A percentile compares a stretch with the other conserved stretches of the same genome.
Conservation (phyloP, 345 rosid genomes). For the Hibiscus mutabilis region DNA sequence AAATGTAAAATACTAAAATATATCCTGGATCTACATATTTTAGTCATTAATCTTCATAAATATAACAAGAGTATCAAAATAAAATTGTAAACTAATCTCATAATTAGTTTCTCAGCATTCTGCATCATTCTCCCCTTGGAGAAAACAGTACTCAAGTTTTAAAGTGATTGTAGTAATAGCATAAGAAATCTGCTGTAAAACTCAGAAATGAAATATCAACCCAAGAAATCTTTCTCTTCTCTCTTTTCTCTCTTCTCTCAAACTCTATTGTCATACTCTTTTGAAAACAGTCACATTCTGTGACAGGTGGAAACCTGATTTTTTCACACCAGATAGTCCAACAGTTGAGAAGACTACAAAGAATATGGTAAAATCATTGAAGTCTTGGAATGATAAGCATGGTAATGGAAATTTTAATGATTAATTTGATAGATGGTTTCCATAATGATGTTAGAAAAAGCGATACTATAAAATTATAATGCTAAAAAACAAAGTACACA, state of each 20-base stretch:
- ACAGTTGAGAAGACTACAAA: not conserved
- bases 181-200: not conserved
- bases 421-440: not conserved
- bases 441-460: not conserved
- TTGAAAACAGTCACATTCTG: not conserved
- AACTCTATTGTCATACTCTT: not conserved
- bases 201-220: not conserved
- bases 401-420: not conserved
- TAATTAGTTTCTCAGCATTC: not conserved
- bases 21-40: not conserved
- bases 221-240: not conserved
- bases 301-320: not conserved
- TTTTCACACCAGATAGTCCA: not conserved
- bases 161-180: not conserved
- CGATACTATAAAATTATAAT: not conserved
- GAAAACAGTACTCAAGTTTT: not conserved
- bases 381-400: conserved; percentile 3
- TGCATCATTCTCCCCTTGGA: not conserved
- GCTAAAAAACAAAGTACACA: not conserved
- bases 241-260: not conserved
- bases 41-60: not conserved
- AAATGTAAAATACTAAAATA: not conserved
- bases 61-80: not conserved
- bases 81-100: not conserved
- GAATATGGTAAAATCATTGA: not conserved